Percentiles rank a stretch among this genome's conserved stretches.
Conservation (phyloP, 2,329 filamentous ascomycete genomes). For the Alternaria incomplexa region DNA sequence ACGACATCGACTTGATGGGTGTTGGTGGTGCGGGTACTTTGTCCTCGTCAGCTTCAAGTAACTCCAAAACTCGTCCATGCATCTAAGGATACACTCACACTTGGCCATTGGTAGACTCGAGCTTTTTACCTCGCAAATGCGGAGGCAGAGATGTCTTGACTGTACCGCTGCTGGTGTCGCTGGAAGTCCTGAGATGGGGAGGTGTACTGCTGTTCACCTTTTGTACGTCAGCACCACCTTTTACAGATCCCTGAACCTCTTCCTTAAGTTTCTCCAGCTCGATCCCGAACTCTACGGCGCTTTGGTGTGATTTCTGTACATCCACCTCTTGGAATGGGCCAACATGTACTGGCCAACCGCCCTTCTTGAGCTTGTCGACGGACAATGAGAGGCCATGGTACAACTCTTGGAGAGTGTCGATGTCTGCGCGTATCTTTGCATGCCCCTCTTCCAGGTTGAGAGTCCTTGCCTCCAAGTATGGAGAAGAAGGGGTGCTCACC, state of each 20-base stretch:
- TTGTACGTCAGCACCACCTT: constrained; percentile 11
- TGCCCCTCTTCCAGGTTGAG: constrained; percentile 25
- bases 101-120: not conserved
- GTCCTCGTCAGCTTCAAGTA: not conserved
- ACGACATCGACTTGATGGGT: constrained; percentile 23
- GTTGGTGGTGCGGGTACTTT: constrained; percentile 23
- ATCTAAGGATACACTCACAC: constrained; percentile 3
- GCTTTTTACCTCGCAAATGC: constrained; percentile 18
- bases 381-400: constrained; percentile 23
- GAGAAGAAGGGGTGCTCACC: constrained; percentile 17
- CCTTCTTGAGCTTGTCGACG: constrained; percentile 28
- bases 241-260: constrained; percentile 11
- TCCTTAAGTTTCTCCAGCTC: constrained; percentile 25
- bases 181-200: constrained; percentile 8
- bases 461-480: constrained; percentile 25
- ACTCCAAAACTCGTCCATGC: not conserved
- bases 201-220: constrained; percentile 15
- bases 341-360: constrained; percentile 23
- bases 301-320: constrained; percentile 15
- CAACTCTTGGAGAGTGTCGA: constrained; percentile 21
- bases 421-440: constrained; percentile 15
- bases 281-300: constrained; percentile 14
- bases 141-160: constrained; percentile 23
- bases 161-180: constrained; percentile 5
- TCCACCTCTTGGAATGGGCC: constrained; percentile 18